Conservation (phyloP, 1,139 yeast genomes). For the Taiozyma sp. region DNA sequence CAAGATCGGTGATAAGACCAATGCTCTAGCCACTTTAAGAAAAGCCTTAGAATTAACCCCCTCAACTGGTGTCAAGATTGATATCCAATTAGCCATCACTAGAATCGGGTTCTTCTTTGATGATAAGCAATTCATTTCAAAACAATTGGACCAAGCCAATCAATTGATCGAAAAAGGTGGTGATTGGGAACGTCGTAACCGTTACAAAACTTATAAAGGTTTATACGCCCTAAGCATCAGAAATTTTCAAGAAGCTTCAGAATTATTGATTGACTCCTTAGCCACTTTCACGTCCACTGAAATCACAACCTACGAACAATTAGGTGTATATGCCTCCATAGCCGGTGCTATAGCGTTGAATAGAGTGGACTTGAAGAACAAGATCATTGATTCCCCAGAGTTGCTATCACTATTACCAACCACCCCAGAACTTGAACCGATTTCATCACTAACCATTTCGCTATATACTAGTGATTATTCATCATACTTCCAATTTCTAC, state of each 20-base stretch:
- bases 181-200: conserved; percentile 97
- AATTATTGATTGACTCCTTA: conserved; percentile 79
- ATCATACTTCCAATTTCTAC: conserved; percentile 71
- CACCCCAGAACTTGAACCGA: conserved; percentile 71
- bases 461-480: conserved; percentile 88
- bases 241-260: conserved; percentile 80
- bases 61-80: conserved; percentile 87
- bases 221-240: conserved; percentile 81
- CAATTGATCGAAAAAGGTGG: conserved; percentile 90
- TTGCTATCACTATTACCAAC: conserved; percentile 76
- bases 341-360: conserved; percentile 81
- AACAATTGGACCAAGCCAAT: conserved; percentile 72
- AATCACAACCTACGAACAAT: conserved; percentile 81
- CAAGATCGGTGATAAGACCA: conserved; percentile 70
- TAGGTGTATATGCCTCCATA: conserved; percentile 84
- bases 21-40: conserved; percentile 68
- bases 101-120: conserved; percentile 86
- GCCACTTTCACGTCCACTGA: conserved; percentile 98
- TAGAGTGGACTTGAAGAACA: conserved; percentile 79
- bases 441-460: conserved; percentile 79
- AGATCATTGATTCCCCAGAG: conserved; percentile 93
- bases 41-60: conserved; percentile 80
- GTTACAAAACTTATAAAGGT: conserved; percentile 90
- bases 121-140: conserved; percentile 67
- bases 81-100: conserved; percentile 72